Evolutionary conservation across 352 stramenopile species (phyloP).

Genomic region (Thraustochytrium striatum): DNA sequence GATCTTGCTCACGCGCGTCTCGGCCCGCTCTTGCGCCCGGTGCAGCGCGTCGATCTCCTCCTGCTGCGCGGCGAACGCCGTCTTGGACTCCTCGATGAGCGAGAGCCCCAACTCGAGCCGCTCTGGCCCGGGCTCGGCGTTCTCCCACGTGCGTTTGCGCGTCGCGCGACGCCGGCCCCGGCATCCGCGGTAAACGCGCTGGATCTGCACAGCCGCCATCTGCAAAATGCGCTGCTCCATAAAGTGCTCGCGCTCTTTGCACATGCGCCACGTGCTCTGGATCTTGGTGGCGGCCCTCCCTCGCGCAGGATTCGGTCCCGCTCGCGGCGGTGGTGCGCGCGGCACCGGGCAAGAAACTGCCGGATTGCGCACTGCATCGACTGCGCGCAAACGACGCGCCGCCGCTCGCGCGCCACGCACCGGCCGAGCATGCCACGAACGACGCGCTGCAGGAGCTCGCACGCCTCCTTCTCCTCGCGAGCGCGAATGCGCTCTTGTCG

Average conservation of each 20-base stretch:
- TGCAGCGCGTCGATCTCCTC: constrained; percentile 84
- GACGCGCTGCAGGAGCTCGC: constrained; percentile 62
- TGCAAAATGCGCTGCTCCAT: constrained; percentile 49
- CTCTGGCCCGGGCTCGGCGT: constrained; percentile 75
- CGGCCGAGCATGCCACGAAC: constrained; percentile 67
- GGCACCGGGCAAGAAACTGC: constrained; percentile 59
- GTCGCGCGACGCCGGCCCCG: constrained; percentile 65
- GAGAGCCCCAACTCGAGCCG: constrained; percentile 76
- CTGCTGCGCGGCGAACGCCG: constrained; percentile 82
- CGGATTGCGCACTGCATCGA: constrained; percentile 69
- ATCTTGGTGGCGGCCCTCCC: constrained; percentile 68
- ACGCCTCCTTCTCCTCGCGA: background rate
- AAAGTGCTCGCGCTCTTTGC: constrained; percentile 66
- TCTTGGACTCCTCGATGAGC: constrained; percentile 86
- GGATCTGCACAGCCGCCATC: constrained; percentile 77
- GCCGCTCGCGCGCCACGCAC: constrained; percentile 57
- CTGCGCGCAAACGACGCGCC: constrained; percentile 59
- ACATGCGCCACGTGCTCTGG: constrained; percentile 80
- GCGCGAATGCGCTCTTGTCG: background rate
- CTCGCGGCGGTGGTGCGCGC: constrained; percentile 59
- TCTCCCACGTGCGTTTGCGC: constrained; percentile 67
- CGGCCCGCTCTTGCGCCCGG: constrained; percentile 76
- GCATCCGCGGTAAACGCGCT: constrained; percentile 78
- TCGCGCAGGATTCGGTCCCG: constrained; percentile 59
- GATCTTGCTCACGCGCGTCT: constrained; percentile 78